A percentile compares a stretch with the other conserved stretches of the same genome.
Conservation (phyloP, 345 rosid species). For the Cardamine resedifolia region DNA sequence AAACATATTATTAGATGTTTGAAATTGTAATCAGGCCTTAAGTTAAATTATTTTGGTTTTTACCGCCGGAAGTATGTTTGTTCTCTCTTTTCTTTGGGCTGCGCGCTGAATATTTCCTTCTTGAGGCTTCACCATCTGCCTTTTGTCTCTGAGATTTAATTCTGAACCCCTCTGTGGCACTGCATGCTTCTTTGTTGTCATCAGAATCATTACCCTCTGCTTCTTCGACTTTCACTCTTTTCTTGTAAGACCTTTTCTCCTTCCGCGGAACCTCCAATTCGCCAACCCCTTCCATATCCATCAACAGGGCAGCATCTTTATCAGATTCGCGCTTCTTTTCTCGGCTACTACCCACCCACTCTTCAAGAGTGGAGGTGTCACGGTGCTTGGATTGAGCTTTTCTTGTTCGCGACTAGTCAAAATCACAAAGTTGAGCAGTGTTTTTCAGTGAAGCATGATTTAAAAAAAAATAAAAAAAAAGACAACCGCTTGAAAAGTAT, state of each 20-base stretch:
- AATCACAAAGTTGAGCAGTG: constrained; percentile 15
- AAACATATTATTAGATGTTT: not conserved
- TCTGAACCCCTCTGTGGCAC: constrained; percentile 75
- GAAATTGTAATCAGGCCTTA: constrained; percentile 2
- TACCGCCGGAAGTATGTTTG: constrained; percentile 71
- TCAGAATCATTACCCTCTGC: constrained; percentile 52
- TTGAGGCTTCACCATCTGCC: constrained; percentile 44
- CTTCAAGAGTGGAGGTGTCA: constrained; percentile 44
- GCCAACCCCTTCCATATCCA: constrained; percentile 66
- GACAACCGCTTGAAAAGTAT: not conserved
- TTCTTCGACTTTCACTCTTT: constrained; percentile 57
- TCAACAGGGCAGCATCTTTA: constrained; percentile 47
- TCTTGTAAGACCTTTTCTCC: constrained; percentile 57
- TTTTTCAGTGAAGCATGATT: constrained; percentile 1
- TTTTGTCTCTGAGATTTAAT: constrained; percentile 46
- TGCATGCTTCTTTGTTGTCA: constrained; percentile 78
- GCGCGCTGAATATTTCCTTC: constrained; percentile 43
- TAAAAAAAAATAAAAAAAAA: not conserved
- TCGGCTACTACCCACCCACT: constrained; percentile 46
- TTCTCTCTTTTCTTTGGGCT: constrained; percentile 55
- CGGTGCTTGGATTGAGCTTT: constrained; percentile 44
- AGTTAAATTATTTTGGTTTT: constrained; percentile 10
- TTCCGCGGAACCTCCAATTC: constrained; percentile 59
- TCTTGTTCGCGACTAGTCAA: constrained; percentile 48
- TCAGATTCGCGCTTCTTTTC: constrained; percentile 44